Percentiles rank a stretch among this genome's conserved stretches.
Conservation (phyloP, 352 stramenopile genomes). For the Poterioochromonas sp. region DNA sequence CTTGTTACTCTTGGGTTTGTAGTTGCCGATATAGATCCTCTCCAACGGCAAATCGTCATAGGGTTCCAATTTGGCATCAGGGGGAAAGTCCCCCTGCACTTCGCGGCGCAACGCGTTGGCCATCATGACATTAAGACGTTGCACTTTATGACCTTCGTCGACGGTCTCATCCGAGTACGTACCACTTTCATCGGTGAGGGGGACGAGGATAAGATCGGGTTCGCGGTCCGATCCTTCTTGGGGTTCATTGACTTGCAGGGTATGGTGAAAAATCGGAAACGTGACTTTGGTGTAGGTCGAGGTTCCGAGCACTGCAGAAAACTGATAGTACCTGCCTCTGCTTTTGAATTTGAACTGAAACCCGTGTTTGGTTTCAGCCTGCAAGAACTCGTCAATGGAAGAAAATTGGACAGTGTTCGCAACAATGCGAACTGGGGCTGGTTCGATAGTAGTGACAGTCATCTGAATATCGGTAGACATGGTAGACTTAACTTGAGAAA, state of each 20-base stretch:
- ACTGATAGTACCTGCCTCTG: constrained; percentile 29
- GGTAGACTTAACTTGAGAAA: constrained; percentile 31
- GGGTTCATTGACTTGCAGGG: constrained; percentile 29
- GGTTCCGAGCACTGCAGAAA: constrained; percentile 29
- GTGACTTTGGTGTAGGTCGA: constrained; percentile 29
- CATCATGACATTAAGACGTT: constrained; percentile 28
- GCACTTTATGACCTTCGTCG: constrained; percentile 27
- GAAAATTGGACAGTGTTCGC: constrained; percentile 30
- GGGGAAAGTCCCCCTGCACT: constrained; percentile 22
- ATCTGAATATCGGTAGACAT: constrained; percentile 31
- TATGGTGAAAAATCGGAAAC: constrained; percentile 31
- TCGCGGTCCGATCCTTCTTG: constrained; percentile 28
- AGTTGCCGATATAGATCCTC: constrained; percentile 30
- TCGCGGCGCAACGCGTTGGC: constrained; percentile 26
- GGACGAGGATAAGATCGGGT: constrained; percentile 29
- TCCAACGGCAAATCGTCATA: constrained; percentile 30
- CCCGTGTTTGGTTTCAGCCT: constrained; percentile 29
- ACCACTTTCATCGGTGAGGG: constrained; percentile 29
- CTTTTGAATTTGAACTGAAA: constrained; percentile 32
- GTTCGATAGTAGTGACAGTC: constrained; percentile 30
- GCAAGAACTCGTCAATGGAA: constrained; percentile 30
- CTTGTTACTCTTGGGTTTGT: constrained; percentile 30
- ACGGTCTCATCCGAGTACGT: constrained; percentile 29
- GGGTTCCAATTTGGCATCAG: constrained; percentile 29
- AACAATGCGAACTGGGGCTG: constrained; percentile 29